phyloP scores from a whole-genome alignment of 768 basidiomycete species.

The Naganishia friedmannii region DNA sequence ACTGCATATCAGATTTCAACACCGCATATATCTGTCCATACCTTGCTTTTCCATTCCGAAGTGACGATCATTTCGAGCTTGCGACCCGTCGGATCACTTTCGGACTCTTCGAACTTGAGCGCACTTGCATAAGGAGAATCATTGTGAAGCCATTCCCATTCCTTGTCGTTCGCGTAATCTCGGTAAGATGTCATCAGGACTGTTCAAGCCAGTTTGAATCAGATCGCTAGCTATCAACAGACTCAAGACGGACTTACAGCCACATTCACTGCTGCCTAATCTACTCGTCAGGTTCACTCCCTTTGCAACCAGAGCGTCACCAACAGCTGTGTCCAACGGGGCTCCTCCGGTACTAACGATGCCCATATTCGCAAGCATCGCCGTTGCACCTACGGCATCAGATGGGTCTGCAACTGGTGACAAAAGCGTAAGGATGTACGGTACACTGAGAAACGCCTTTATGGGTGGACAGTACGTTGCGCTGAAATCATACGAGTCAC shows the following conservation, averaged over 20 bases:
- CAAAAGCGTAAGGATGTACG: constrained; percentile 55
- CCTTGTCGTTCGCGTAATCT: constrained; percentile 57
- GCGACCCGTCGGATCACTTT: constrained; percentile 36
- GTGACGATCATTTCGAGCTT: constrained; percentile 58
- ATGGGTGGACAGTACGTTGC: constrained; percentile 15
- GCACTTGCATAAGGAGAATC: constrained; percentile 42
- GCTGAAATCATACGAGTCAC: constrained; percentile 14
- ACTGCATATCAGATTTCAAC: not conserved
- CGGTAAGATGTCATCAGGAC: constrained; percentile 56
- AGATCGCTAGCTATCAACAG: not conserved
- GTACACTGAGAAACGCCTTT: constrained; percentile 46
- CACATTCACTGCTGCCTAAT: constrained; percentile 52
- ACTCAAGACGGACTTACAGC: constrained; percentile 38
- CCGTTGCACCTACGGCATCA: constrained; percentile 46
- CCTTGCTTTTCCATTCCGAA: constrained; percentile 58
- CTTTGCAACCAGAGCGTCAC: constrained; percentile 55
- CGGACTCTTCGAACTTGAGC: constrained; percentile 45
- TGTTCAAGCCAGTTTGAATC: constrained; percentile 21
- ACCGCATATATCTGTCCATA: constrained; percentile 32
- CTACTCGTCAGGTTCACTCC: constrained; percentile 56
- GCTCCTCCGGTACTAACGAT: constrained; percentile 59
- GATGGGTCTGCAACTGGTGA: constrained; percentile 53
- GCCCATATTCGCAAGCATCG: constrained; percentile 55
- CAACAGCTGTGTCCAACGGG: constrained; percentile 58
- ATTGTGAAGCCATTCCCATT: constrained; percentile 60